These are phyloP conservation scores for Cryptococcus sp. DNA, from an alignment of 1,284 basidiomycete species.

Conservation along the genomic window DNA sequence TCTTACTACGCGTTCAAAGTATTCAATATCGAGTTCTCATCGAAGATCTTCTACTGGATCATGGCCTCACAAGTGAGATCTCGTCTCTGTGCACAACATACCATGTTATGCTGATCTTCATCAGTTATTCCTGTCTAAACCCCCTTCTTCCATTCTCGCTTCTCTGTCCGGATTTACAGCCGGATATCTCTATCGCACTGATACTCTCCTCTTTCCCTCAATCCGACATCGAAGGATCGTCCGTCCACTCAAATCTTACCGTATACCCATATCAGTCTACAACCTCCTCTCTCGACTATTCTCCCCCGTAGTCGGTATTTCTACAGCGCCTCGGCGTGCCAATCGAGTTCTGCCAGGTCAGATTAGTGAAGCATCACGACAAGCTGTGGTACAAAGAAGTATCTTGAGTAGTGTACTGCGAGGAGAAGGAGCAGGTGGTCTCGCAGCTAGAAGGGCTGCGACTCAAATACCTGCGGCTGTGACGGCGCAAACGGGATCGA, in stretches of 20 bases:
- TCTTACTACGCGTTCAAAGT: conserved; percentile 68
- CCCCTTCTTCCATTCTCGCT: conserved; percentile 61
- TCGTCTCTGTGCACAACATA: background rate
- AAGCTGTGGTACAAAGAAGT: background rate
- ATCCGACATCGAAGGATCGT: conserved; percentile 23
- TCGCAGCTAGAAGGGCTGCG: background rate
- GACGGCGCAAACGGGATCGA: conserved; percentile 21
- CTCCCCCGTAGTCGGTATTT: conserved; percentile 59
- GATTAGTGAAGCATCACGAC: conserved; percentile 13
- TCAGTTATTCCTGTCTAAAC: conserved; percentile 63
- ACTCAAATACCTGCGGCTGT: background rate
- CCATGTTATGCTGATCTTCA: conserved; percentile 8
- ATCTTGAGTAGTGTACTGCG: background rate
- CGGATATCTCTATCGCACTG: conserved; percentile 74
- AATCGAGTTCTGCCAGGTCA: conserved; percentile 60
- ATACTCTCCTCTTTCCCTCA: conserved; percentile 54
- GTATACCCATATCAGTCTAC: conserved; percentile 59
- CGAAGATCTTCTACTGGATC: conserved; percentile 68
- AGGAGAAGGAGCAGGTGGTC: background rate
- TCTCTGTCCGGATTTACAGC: conserved; percentile 61
- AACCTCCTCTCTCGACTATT: conserved; percentile 55
- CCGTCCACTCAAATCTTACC: conserved; percentile 60
- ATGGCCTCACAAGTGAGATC: conserved; percentile 59
- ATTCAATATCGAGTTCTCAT: conserved; percentile 67
- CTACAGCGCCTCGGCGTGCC: conserved; percentile 55